A percentile compares a stretch with the other conserved stretches of the same genome.
Evolutionary conservation across 2,329 filamentous ascomycete genomes (phyloP).

Genomic region (Exophiala calicioides): DNA sequence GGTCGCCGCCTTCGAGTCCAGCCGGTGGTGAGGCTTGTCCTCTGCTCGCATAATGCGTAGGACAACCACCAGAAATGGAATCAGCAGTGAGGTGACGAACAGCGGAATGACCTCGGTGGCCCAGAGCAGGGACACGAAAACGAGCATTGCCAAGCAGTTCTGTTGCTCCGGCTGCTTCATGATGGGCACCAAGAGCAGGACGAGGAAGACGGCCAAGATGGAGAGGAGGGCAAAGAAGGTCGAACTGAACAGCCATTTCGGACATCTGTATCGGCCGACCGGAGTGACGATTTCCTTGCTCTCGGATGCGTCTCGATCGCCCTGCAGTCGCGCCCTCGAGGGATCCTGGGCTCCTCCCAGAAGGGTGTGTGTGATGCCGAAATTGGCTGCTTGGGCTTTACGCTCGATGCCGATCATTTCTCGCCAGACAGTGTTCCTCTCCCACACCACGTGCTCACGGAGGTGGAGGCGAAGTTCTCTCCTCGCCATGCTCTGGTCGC

Average conservation of each 20-base stretch:
- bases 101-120: constrained; percentile 96
- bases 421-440: constrained; percentile 97
- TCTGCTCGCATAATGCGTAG: constrained; percentile 81
- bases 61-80: constrained; percentile 89
- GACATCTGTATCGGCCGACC: constrained; percentile 72
- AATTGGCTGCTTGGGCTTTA: constrained; percentile 88
- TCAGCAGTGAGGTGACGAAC: constrained; percentile 91
- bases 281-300: constrained; percentile 76
- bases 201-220: constrained; percentile 71
- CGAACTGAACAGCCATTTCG: constrained; percentile 79
- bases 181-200: constrained; percentile 74
- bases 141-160: constrained; percentile 89
- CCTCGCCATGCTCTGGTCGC: constrained; percentile 73
- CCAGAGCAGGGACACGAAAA: constrained; percentile 94
- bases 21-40: constrained; percentile 65
- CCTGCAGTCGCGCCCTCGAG: constrained; percentile 72
- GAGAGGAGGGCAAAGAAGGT: constrained; percentile 75
- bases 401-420: constrained; percentile 98
- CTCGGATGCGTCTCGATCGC: constrained; percentile 65
- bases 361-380: constrained; percentile 75
- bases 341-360: constrained; percentile 73
- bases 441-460: constrained; percentile 97
- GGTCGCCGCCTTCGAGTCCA: constrained; percentile 79
- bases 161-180: constrained; percentile 88
- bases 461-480: constrained; percentile 87